These are phyloP conservation scores for Prorocentrum cordatum DNA, from an alignment of 169 alveolate genomes.

Conservation along the genomic window DNA sequence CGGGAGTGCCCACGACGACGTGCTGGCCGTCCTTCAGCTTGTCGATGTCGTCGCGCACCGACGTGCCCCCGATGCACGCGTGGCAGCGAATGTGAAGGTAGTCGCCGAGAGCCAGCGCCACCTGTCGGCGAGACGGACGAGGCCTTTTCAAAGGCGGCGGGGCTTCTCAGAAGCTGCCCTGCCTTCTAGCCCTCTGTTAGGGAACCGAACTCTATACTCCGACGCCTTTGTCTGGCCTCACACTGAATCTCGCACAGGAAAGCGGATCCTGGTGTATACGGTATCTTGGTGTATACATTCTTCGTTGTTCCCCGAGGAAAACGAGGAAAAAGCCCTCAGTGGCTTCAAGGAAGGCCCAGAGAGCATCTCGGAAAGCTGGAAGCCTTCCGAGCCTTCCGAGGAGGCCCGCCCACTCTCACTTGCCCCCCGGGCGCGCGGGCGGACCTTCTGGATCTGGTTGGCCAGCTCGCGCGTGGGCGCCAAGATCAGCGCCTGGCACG, in stretches of 20 bases:
- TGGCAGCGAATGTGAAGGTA: slow-evolving; percentile 80
- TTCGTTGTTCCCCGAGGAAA: no score
- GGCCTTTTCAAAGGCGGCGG: background rate
- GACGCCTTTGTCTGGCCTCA: no score
- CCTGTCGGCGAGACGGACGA: slow-evolving; percentile 27
- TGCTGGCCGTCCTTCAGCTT: slow-evolving; percentile 95
- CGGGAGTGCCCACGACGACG: slow-evolving; percentile 99
- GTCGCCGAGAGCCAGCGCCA: slow-evolving; percentile 78
- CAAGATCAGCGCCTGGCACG: slow-evolving; percentile 92
- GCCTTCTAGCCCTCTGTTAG: background rate
- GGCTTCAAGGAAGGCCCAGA: no score
- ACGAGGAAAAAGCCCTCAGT: no score
- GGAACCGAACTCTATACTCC: background rate
- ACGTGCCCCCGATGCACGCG: slow-evolving; percentile 99
- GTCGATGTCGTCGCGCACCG: slow-evolving; percentile 93
- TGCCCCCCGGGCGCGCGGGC: no score
- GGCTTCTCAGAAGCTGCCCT: background rate
- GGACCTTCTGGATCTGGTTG: slow-evolving; percentile 90
- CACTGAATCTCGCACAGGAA: no score
- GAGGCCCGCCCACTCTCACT: no score
- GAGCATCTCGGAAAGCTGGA: no score
- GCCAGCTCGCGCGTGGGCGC: slow-evolving; percentile 99
- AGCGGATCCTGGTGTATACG: no score
- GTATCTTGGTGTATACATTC: no score
- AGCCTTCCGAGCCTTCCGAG: no score